Base-by-base conservation (phyloP, 148 eudicot genomes). In the Cornus florida region DNA sequence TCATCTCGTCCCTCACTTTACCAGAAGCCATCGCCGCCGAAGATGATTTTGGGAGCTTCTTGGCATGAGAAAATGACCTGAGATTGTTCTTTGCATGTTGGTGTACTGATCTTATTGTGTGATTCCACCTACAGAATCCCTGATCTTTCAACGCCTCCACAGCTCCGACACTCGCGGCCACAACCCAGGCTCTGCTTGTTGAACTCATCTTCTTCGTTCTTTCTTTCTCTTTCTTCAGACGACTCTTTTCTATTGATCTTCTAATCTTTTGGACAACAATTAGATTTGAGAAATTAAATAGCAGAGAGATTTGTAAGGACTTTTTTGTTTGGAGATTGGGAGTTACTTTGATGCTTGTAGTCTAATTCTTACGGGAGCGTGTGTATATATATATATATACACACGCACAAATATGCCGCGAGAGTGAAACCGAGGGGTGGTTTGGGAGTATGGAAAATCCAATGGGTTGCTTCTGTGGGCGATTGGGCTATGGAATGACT, bases 61-160 rank as follows among this genome's bases (percentile, higher is more conserved):
- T 79, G 5, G 78, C 71, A 43, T 78, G 85, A 32, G 78, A 67
- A 11, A 38, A 31, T 6, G 82, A 74, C 22, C 78, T 75, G 50
- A 82, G 70, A 56, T 74, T 74, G 50, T 70, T 74, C 76, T 83
- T 83, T 67, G 79, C 76, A 28, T 79, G 82, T 28, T 79, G 85
- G 35, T 79, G 79, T 16, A 78, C 8, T 9, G 66, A 59, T 33
- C 82, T 79, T 20, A 83, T 12, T 9, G 82, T 72, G 76, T 83
- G 66, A 28, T 83, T 79, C 86, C 86, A 83, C 38, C 86, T 76
- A 41, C 74, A 67, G 7, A 83, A 71, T 0, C 86, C 83, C 39
- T 83, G 86, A 80, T 83, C 86, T 72, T 80, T 83, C 14, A 83
- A 57, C 0, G 80, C 83, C 71, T 83, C 83, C 39, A 83, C 83